Conservation (phyloP, 257 asterid genomes). For the Gentiana macrophylla region DNA sequence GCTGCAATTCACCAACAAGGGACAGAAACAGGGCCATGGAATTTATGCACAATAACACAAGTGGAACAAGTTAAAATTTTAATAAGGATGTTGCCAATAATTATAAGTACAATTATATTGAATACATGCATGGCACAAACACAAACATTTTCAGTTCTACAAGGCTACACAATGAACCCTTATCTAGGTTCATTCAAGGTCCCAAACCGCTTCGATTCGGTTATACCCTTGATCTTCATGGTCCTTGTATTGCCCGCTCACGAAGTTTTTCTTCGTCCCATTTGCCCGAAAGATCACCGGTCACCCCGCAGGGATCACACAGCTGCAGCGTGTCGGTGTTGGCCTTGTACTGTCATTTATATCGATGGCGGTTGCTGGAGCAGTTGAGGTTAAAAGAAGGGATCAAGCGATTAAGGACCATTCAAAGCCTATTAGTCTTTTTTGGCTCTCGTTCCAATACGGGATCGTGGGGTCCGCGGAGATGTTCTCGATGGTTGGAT, state of each 20-base stretch:
- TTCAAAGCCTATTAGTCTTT: conserved; percentile 32
- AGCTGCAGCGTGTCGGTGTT: conserved; percentile 41
- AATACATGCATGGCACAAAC: conserved; percentile 44
- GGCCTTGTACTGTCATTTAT: conserved; percentile 34
- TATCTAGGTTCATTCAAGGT: conserved; percentile 27
- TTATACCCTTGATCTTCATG: conserved; percentile 40
- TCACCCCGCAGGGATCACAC: conserved; percentile 36
- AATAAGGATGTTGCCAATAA: conserved; percentile 32
- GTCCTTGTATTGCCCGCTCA: conserved; percentile 30
- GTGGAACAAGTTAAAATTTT: conserved; percentile 47
- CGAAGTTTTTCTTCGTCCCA: conserved; percentile 36
- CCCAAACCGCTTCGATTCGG: conserved; percentile 34
- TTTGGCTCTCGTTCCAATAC: conserved; percentile 59
- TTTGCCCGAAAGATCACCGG: conserved; percentile 32
- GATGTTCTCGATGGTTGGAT: conserved; percentile 56
- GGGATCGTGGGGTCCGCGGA: conserved; percentile 65
- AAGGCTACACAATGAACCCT: conserved; percentile 35
- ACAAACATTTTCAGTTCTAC: conserved; percentile 42
- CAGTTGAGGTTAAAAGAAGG: conserved; percentile 34
- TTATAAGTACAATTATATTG: conserved; percentile 38
- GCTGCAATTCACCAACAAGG: conserved; percentile 20
- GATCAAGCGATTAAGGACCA: conserved; percentile 24
- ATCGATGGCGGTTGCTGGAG: conserved; percentile 34
- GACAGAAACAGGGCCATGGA: conserved; percentile 1
- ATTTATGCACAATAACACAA: conserved; percentile 36